Percentiles rank a stretch among this genome's conserved stretches.
These are phyloP conservation scores for Clitopilus passeckerianus DNA, from an alignment of 768 basidiomycete genomes.

Conservation along the genomic window DNA sequence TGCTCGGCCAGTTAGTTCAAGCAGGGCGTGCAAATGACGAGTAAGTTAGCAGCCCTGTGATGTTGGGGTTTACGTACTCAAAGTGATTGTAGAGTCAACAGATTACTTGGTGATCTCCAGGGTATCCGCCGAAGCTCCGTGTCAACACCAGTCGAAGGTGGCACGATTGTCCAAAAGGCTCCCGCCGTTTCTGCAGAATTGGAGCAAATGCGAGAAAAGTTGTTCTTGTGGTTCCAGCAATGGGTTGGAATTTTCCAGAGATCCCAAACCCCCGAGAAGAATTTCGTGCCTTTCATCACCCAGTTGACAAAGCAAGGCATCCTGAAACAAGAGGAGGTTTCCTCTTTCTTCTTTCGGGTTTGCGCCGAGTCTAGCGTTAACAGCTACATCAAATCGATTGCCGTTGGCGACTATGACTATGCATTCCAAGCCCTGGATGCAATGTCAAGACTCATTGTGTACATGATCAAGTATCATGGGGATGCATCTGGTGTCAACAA, in stretches of 20 bases:
- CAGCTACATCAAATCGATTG: conserved; percentile 74
- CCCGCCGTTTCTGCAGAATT: conserved; percentile 63
- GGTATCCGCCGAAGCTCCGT: conserved; percentile 52
- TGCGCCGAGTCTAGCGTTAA: conserved; percentile 93
- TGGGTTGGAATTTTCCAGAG: conserved; percentile 96
- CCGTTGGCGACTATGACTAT: conserved; percentile 65
- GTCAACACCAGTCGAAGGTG: conserved; percentile 28
- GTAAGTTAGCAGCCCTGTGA: conserved; percentile 39
- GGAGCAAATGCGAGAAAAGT: conserved; percentile 69
- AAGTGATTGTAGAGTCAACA: conserved; percentile 45
- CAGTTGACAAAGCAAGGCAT: conserved; percentile 96
- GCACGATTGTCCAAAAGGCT: conserved; percentile 32
- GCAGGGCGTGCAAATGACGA: conserved; percentile 79
- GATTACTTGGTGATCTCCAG: conserved; percentile 78
- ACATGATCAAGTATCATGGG: conserved; percentile 99
- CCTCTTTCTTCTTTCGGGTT: conserved; percentile 97
- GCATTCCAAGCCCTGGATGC: conserved; percentile 95
- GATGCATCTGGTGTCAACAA: conserved; percentile 91
- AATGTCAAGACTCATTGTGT: conserved; percentile 89
- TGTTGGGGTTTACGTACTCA: conserved; percentile 5
- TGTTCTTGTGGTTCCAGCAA: conserved; percentile 83
- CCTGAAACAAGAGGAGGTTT: conserved; percentile 91
- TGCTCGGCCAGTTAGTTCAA: conserved; percentile 69
- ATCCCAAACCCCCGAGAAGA: conserved; percentile 87
- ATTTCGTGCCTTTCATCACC: conserved; percentile 95